Evolutionary conservation across 148 eudicot species (phyloP), one percentile per base, ranked within the genome.

Genomic region (Chenopodium berlandieri): DNA sequence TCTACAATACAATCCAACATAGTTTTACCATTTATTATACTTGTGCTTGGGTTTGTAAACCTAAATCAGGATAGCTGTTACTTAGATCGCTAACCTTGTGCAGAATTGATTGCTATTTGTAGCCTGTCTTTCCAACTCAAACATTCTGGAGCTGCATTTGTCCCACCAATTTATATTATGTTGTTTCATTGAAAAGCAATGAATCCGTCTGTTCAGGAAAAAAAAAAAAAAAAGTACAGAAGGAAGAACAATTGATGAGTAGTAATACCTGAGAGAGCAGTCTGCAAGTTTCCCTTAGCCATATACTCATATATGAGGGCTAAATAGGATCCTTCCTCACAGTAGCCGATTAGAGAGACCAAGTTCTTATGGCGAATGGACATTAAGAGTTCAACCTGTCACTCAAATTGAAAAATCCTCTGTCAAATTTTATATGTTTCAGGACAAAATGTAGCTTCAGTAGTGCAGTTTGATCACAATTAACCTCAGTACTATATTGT

Each of bases 281-380:
- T 66, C 19, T 77, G 72, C 50, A 89, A 77, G 80, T 83, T 58
- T 17, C 92, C 88, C 10, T 75, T 67, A 30, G 85, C 86, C 90
- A 90, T 86, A 79, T 76, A 86, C 80, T 90, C 92, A 27, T 86
- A 90, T 11, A 90, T 80, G 14, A 90, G 83, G 8, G 86, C 90
- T 75, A 84, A 77, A 31, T 84, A 31, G 1, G 50, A 31, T 22
- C 73, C 83, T 73, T 87, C 90, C 78, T 82, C 81, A 78, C 91
- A 89, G 60, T 87, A 87, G 16, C 88, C 90, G 40, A 86, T 69
- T 19, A 87, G 47, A 30, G 78, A 80, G n/a, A 86, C 88, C 77
- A 86, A 79, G 66, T 88, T 88, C 72, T 82, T 86, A 60, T 88
- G 90, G 13, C 52, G 52, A 48, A 48, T 48, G 52, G 52, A 48